Conservation (phyloP, 2,329 filamentous ascomycete species). For the Calonectria fujianensis region DNA sequence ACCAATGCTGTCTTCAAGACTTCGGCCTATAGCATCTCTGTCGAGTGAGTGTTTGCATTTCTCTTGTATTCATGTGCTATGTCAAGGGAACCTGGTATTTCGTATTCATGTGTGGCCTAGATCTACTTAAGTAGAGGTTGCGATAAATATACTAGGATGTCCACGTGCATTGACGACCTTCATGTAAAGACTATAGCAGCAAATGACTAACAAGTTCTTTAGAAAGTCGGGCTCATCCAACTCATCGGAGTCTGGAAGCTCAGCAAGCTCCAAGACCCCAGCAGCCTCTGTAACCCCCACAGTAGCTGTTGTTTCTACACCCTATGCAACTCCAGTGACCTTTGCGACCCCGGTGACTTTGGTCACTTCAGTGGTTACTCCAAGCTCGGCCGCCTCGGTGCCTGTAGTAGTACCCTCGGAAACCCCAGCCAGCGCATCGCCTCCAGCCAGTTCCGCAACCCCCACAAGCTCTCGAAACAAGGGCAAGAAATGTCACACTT, state of each 20-base stretch:
- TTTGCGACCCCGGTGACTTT: background rate
- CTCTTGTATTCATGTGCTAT: background rate
- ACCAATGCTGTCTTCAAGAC: constrained; percentile 48
- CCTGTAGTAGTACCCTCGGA: background rate
- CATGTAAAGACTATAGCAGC: background rate
- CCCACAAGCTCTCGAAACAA: background rate
- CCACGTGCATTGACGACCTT: background rate
- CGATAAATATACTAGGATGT: background rate
- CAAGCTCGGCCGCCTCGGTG: background rate
- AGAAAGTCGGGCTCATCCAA: constrained; percentile 4
- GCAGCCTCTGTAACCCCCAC: background rate
- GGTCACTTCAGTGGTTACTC: background rate
- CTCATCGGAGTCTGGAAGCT: background rate
- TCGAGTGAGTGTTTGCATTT: constrained; percentile 27
- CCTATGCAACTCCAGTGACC: background rate
- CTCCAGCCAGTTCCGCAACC: background rate
- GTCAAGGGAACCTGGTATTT: background rate
- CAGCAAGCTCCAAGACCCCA: background rate
- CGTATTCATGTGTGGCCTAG: background rate
- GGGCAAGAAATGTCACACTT: constrained; percentile 12
- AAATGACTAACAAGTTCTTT: background rate
- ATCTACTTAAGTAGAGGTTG: background rate
- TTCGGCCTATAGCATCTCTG: constrained; percentile 43
- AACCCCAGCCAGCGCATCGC: background rate
- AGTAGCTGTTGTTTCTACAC: background rate